Conservation (phyloP, 108 stramenopile genomes). For the Aurantiochytrium sp. region DNA sequence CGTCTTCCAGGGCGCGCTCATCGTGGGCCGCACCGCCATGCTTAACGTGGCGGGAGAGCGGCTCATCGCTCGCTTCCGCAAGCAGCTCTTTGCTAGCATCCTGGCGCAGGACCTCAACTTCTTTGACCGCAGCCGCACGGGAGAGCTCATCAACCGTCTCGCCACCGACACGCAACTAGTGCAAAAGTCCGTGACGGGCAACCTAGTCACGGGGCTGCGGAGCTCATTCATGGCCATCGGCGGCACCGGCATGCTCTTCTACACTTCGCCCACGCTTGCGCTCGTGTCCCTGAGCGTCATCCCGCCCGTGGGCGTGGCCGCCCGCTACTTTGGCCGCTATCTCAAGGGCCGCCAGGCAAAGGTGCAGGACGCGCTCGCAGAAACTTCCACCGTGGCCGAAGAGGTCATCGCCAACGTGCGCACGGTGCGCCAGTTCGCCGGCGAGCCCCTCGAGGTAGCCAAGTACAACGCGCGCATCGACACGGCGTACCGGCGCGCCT, state of each 20-base stretch:
- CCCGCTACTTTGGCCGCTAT: neutral
- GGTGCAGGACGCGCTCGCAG: constrained; percentile 31
- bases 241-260: constrained; percentile 63
- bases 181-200: constrained; percentile 69
- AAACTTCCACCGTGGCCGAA: constrained; percentile 51
- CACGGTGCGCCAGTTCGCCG: constrained; percentile 70
- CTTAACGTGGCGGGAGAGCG: constrained; percentile 64
- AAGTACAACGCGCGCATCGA: constrained; percentile 57
- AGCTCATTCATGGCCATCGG: constrained; percentile 38
- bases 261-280: constrained; percentile 69
- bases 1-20: constrained; percentile 19
- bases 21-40: neutral
- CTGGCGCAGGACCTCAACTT: constrained; percentile 68
- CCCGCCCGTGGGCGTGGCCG: constrained; percentile 68
- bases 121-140: constrained; percentile 65
- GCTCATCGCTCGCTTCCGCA: constrained; percentile 65
- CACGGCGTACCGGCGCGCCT: constrained; percentile 62
- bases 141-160: constrained; percentile 73
- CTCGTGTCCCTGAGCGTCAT: constrained; percentile 64
- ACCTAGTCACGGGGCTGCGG: constrained; percentile 59
- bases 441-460: constrained; percentile 61
- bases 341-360: neutral
- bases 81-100: constrained; percentile 58
- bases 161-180: constrained; percentile 68
- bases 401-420: constrained; percentile 63